Evolutionary conservation across 1,284 basidiomycete species (phyloP).

Genomic region (Ceratorhiza oryzae-sativae): DNA sequence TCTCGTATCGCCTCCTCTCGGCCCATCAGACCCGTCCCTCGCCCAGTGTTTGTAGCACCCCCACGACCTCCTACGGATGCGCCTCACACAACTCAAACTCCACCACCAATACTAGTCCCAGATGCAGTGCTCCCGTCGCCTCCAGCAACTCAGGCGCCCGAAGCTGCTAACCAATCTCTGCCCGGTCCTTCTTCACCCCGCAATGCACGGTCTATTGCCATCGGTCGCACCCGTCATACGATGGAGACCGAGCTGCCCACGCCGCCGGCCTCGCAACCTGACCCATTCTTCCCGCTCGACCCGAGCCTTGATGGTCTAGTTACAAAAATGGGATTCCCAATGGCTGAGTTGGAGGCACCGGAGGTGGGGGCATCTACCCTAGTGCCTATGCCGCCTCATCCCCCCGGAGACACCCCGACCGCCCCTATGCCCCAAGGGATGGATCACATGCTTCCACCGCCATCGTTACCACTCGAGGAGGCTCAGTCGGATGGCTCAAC

Average conservation of each 20-base stretch:
- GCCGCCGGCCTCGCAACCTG: not conserved
- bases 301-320: not conserved
- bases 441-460: slow-evolving; percentile 2
- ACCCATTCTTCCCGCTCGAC: not conserved
- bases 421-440: not conserved
- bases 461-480: not conserved
- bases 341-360: not conserved
- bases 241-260: not conserved
- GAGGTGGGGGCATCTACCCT: too few species aligned
- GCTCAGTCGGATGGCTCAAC: not conserved
- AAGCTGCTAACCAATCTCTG: too few species aligned
- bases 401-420: not conserved
- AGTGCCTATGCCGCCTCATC: too few species aligned
- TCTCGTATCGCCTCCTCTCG: not conserved
- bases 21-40: not conserved
- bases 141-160: not conserved
- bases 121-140: not conserved
- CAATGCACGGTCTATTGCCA: not conserved
- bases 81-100: not conserved
- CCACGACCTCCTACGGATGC: not conserved
- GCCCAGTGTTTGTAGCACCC: not conserved
- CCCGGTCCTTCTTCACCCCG: not conserved
- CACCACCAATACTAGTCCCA: not conserved
- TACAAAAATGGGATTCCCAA: not conserved
- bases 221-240: not conserved